These are phyloP conservation scores for Didymella lethalis DNA, from an alignment of 2,329 filamentous ascomycete species.

Conservation along the genomic window DNA sequence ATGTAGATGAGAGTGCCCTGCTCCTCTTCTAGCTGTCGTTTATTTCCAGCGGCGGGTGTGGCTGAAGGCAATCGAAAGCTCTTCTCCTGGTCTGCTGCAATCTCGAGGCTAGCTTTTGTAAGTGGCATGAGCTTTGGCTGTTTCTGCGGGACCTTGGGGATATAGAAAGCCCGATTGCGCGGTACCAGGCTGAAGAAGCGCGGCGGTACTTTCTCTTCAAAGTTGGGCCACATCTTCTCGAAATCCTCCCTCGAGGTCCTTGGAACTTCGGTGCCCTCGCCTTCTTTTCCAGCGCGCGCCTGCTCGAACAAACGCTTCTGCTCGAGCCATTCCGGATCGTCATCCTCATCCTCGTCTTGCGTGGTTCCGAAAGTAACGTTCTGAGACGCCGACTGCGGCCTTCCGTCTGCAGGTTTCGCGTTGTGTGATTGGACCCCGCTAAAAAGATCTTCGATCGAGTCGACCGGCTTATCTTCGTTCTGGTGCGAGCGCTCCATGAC, in stretches of 20 bases:
- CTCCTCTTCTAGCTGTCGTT: constrained; percentile 58
- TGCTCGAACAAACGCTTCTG: constrained; percentile 46
- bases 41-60: constrained; percentile 57
- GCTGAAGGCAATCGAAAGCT: constrained; percentile 76
- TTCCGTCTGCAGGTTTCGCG: constrained; percentile 21
- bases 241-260: constrained; percentile 79
- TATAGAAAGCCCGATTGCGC: constrained; percentile 77
- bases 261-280: constrained; percentile 66
- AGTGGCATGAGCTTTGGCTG: constrained; percentile 83
- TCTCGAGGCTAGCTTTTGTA: constrained; percentile 86
- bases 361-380: constrained; percentile 26
- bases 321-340: constrained; percentile 45
- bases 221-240: constrained; percentile 81
- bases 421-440: constrained; percentile 18
- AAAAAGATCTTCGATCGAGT: constrained; percentile 39
- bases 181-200: constrained; percentile 85
- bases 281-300: constrained; percentile 44
- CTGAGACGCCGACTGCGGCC: constrained; percentile 30
- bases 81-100: constrained; percentile 86
- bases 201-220: constrained; percentile 76
- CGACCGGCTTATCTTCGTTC: constrained; percentile 51
- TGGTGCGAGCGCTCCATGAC: constrained; percentile 37
- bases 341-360: constrained; percentile 41
- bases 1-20: constrained; percentile 64
- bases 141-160: constrained; percentile 79